Percentiles rank a stretch among this genome's conserved stretches.
Conservation (phyloP, 257 asterid species). For the Gentiana dahurica region DNA sequence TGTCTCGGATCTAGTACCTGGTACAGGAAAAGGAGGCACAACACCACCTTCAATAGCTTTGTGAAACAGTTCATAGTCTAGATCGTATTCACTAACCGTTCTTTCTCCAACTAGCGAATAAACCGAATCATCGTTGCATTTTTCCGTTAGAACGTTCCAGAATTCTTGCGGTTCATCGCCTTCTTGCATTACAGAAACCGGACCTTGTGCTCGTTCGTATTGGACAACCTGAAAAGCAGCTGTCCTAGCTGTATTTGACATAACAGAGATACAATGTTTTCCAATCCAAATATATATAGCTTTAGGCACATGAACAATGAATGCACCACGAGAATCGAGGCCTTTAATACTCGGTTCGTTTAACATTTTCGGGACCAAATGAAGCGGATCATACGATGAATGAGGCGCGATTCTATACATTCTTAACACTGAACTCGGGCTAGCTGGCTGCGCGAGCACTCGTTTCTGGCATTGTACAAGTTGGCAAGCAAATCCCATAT, state of each 20-base stretch:
- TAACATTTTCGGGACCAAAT: slow-evolving; percentile 38
- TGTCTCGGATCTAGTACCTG: slow-evolving; percentile 48
- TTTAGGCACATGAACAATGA: slow-evolving; percentile 67
- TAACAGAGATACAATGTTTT: slow-evolving; percentile 40
- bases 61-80: slow-evolving; percentile 63
- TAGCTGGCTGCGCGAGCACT: slow-evolving; percentile 81
- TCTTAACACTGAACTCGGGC: slow-evolving; percentile 67
- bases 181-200: slow-evolving; percentile 46
- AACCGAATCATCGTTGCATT: slow-evolving; percentile 12
- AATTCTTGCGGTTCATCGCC: slow-evolving; percentile 67
- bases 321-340: slow-evolving; percentile 90
- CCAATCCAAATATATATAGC: slow-evolving; percentile 80
- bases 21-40: slow-evolving; percentile 56
- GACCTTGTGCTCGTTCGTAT: slow-evolving; percentile 66
- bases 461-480: slow-evolving; percentile 59
- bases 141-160: slow-evolving; percentile 51
- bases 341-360: slow-evolving; percentile 31
- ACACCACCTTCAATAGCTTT: slow-evolving; percentile 70
- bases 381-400: slow-evolving; percentile 89
- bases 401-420: slow-evolving; percentile 87
- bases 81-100: slow-evolving; percentile 48
- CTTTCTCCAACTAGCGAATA: slow-evolving; percentile 19
- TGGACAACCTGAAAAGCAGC: slow-evolving; percentile 77
- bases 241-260: slow-evolving; percentile 59
- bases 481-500: slow-evolving; percentile 90